These are phyloP conservation scores for Kazachstania africana DNA, from an alignment of 805 yeast genomes.

Conservation along the genomic window DNA sequence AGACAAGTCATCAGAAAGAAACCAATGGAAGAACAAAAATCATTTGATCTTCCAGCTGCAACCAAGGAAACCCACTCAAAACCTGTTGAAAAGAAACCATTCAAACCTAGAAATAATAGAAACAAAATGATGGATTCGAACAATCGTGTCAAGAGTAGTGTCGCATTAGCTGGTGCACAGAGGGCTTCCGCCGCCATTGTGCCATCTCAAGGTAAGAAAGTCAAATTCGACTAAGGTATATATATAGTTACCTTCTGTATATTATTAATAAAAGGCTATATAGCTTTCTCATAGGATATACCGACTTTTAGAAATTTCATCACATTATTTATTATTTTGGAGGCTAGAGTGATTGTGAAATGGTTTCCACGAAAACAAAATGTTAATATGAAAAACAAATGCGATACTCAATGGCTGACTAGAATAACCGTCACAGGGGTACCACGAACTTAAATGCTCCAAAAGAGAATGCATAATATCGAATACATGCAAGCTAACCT, in stretches of 20 bases:
- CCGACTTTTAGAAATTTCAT: no score
- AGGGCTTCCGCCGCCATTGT: conserved; percentile 86
- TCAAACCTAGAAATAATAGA: conserved; percentile 11
- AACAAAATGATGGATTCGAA: conserved; percentile 24
- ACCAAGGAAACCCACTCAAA: neutral
- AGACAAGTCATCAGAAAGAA: conserved; percentile 37
- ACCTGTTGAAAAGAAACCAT: conserved; percentile 18
- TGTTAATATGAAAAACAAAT: no score
- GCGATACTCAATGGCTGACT: no score
- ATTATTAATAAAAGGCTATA: no score
- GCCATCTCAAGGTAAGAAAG: conserved; percentile 80
- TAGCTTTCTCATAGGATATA: no score
- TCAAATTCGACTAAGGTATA: conserved; percentile 42
- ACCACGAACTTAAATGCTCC: no score
- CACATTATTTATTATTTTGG: no score
- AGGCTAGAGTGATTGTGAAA: no score
- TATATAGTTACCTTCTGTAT: neutral
- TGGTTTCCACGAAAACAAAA: no score
- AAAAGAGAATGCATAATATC: no score
- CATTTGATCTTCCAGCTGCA: conserved; percentile 13
- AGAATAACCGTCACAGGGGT: no score
- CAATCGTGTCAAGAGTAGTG: conserved; percentile 58
- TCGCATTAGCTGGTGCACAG: conserved; percentile 79
- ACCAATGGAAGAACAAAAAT: conserved; percentile 14
- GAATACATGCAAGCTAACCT: no score